Evolutionary conservation across 192 early-diverging fungal genomes (phyloP).

Genomic region (Funneliformis mosseae): DNA sequence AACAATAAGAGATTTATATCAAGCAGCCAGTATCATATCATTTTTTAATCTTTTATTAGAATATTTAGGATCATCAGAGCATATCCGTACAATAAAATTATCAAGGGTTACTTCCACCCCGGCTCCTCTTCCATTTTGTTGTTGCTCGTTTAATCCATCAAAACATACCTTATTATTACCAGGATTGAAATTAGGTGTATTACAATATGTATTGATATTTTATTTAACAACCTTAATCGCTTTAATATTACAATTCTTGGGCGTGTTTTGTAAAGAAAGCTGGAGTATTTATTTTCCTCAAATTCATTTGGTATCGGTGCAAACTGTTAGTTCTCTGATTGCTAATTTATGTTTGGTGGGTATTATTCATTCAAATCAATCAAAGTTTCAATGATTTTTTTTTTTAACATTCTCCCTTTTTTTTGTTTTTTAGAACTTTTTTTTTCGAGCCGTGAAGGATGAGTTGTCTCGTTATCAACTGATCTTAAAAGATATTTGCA

Average conservation of each 20-base stretch:
- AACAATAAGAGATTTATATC: not conserved
- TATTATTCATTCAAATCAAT: not conserved
- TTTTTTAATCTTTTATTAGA: slow-evolving; percentile 12
- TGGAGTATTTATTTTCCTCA: slow-evolving; percentile 2
- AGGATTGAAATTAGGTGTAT: not conserved
- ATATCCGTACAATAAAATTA: not conserved
- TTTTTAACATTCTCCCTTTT: no score
- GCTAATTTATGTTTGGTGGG: not conserved
- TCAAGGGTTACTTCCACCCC: not conserved
- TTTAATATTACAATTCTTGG: not conserved
- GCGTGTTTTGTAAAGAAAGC: slow-evolving; percentile 1
- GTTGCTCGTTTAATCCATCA: not conserved
- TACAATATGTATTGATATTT: slow-evolving; percentile 4
- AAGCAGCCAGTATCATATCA: not conserved
- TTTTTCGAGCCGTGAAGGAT: not conserved
- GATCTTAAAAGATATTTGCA: not conserved
- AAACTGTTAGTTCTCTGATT: not conserved
- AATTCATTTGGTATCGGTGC: not conserved
- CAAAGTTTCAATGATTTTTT: no score
- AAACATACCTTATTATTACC: not conserved
- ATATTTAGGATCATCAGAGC: not conserved
- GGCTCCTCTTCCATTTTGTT: not conserved
- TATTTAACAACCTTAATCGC: not conserved
- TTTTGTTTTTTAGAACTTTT: no score
- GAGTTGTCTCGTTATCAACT: not conserved